phyloP scores from a whole-genome alignment of 177 flowering plant genomes.

The Vitis hybrid region DNA sequence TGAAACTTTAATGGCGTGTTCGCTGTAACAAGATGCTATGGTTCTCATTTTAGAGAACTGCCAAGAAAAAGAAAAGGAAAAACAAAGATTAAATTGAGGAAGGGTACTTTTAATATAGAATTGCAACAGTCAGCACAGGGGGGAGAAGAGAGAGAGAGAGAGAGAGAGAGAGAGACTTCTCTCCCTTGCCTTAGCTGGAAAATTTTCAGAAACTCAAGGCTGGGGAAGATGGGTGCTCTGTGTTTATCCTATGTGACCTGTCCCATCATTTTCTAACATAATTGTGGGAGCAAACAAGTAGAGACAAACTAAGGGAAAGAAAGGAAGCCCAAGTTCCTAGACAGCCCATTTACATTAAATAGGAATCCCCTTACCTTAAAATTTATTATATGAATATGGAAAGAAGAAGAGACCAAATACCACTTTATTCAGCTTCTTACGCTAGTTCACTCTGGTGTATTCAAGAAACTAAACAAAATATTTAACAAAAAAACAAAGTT shows the following conservation, averaged over 20 bases:
- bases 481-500: neutral
- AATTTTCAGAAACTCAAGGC: slow-evolving; percentile 14
- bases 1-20: slow-evolving; percentile 67
- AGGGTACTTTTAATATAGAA: neutral
- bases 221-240: slow-evolving; percentile 16
- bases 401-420: neutral
- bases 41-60: slow-evolving; percentile 44
- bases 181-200: slow-evolving; percentile 5
- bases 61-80: neutral
- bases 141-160: neutral
- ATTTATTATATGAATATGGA: neutral
- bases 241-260: slow-evolving; percentile 13
- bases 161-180: neutral
- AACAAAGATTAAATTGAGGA: neutral
- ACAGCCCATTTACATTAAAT: slow-evolving; percentile 3
- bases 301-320: neutral
- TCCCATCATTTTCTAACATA: slow-evolving; percentile 2
- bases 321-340: slow-evolving; percentile 4
- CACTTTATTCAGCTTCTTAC: neutral
- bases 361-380: neutral
- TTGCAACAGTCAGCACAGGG: neutral
- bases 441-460: neutral
- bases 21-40: slow-evolving; percentile 64
- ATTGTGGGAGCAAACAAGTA: neutral
- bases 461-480: neutral